Evolutionary conservation across 2,329 filamentous ascomycete species (phyloP).

Genomic region (Ascosphaera aggregata): DNA sequence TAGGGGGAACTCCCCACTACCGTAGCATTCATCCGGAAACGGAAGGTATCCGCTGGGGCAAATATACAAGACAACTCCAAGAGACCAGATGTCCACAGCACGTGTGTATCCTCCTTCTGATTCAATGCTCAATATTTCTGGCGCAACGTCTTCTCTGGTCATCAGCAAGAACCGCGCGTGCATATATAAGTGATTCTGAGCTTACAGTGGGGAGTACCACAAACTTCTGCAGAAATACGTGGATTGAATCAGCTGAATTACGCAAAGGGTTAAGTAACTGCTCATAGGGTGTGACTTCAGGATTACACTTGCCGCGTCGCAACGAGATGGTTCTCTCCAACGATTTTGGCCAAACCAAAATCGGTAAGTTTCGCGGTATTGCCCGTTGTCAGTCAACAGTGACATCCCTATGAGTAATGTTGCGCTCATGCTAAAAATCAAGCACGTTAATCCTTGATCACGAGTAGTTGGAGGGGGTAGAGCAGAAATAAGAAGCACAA

Average conservation of each 20-base stretch:
- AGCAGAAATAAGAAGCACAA: not conserved
- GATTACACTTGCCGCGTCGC: slow-evolving; percentile 48
- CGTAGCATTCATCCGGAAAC: slow-evolving; percentile 83
- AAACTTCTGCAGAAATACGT: slow-evolving; percentile 21
- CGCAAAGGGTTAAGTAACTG: no score
- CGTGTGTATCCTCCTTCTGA: slow-evolving; percentile 75
- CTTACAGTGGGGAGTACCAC: slow-evolving; percentile 77
- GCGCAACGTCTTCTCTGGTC: slow-evolving; percentile 46
- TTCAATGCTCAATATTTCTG: slow-evolving; percentile 54
- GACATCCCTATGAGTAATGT: slow-evolving; percentile 93
- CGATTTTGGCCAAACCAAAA: slow-evolving; percentile 94
- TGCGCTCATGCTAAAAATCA: slow-evolving; percentile 51
- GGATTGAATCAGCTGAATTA: no score
- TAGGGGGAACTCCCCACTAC: slow-evolving; percentile 54
- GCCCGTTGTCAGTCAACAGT: slow-evolving; percentile 82
- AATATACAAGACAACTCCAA: slow-evolving; percentile 95
- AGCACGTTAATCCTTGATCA: not conserved
- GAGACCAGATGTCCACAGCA: slow-evolving; percentile 87
- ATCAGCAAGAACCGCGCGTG: not conserved
- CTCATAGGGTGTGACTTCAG: not conserved
- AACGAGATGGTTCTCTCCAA: slow-evolving; percentile 94
- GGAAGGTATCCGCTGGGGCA: slow-evolving; percentile 92
- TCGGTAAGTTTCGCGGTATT: slow-evolving; percentile 83
- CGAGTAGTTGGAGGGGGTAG: not conserved
- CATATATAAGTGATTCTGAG: no score